Conservation (phyloP, 163 green algal species). For the Chloromonas sp. region DNA sequence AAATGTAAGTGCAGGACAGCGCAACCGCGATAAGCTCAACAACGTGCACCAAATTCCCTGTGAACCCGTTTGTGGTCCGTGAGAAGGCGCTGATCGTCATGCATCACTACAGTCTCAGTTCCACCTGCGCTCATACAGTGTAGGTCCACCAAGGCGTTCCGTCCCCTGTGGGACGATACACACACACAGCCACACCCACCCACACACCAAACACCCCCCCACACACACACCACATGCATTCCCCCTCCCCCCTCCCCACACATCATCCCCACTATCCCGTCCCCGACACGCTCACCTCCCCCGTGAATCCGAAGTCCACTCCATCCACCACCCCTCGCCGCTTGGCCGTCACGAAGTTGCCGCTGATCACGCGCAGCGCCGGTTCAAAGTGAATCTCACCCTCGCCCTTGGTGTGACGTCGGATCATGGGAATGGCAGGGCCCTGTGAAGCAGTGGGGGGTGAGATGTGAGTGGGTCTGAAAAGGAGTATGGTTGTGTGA, state of each 20-base stretch:
- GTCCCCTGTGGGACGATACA: no score
- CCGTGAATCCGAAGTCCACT: slow-evolving; percentile 88
- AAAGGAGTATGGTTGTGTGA: background rate
- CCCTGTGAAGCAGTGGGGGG: slow-evolving; percentile 34
- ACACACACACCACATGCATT: no score
- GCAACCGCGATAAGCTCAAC: no score
- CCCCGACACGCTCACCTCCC: background rate
- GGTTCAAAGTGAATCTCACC: slow-evolving; percentile 70
- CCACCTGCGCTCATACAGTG: no score
- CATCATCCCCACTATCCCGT: background rate
- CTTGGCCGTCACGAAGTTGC: slow-evolving; percentile 91
- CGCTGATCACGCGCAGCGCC: slow-evolving; percentile 72
- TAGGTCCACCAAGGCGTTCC: no score
- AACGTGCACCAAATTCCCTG: no score
- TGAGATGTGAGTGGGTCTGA: slow-evolving; percentile 1
- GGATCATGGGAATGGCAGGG: slow-evolving; percentile 76
- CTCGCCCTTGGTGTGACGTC: slow-evolving; percentile 71
- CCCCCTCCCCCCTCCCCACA: background rate
- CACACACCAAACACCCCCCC: no score
- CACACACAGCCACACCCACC: no score
- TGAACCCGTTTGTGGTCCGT: no score
- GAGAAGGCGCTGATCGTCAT: no score
- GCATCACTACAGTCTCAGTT: no score
- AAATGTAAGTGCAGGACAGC: no score
- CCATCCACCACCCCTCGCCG: slow-evolving; percentile 83